Conservation (phyloP, 225 moss, liverwort and hornwort species). For the Physcomitrium patens region DNA sequence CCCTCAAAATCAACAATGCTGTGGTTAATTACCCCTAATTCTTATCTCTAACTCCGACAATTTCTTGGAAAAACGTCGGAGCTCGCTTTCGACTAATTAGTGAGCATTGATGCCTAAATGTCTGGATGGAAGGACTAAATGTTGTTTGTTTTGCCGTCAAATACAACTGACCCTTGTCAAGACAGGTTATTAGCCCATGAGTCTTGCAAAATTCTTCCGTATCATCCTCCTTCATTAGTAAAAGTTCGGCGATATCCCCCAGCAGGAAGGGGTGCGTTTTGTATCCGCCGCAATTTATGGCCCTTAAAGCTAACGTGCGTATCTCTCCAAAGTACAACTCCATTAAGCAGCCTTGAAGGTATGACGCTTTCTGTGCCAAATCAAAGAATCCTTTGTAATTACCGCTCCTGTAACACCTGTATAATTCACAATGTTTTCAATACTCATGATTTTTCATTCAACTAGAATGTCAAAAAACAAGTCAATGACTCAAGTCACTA, state of each 20-base stretch:
- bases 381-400: conserved; percentile 60
- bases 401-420: conserved; percentile 55
- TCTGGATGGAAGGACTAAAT: conserved; percentile 39
- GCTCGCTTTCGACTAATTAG: conserved; percentile 55
- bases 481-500: too few relatives aligned
- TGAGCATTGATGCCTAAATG: conserved; percentile 42
- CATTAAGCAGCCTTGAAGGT: conserved; percentile 64
- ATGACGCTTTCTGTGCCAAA: conserved; percentile 53
- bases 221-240: conserved; percentile 54
- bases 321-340: conserved; percentile 59
- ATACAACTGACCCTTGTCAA: conserved; percentile 48
- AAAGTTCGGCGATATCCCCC: conserved; percentile 47
- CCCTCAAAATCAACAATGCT: too few relatives aligned
- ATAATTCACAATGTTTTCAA: background rate
- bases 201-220: conserved; percentile 48
- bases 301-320: conserved; percentile 44
- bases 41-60: conserved; percentile 22
- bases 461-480: too few relatives aligned
- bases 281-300: conserved; percentile 57
- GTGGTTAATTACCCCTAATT: too few relatives aligned
- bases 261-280: conserved; percentile 66
- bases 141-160: conserved; percentile 57
- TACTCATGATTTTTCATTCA: too few relatives aligned
- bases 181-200: conserved; percentile 50
- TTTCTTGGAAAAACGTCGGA: conserved; percentile 39